Evolutionary conservation across 106 monocot species (phyloP).

Genomic region (Dactylorhiza incarnata): DNA sequence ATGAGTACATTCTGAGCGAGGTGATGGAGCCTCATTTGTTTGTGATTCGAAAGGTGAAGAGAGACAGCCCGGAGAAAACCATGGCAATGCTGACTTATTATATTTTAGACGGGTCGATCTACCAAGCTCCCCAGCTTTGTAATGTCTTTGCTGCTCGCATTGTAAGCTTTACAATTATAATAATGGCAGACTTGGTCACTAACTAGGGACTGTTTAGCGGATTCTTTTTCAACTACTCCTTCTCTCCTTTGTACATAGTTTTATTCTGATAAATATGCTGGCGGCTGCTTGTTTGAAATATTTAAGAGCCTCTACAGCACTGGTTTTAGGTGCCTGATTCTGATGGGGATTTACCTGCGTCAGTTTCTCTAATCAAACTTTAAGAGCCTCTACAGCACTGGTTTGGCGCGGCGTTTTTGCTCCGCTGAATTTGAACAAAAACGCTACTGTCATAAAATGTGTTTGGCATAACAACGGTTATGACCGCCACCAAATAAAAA

Average conservation of each 20-base stretch:
- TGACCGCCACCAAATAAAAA: too few relatives aligned
- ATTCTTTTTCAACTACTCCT: not conserved
- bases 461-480: too few relatives aligned
- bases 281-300: not conserved
- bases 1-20: constrained; percentile 86
- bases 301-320: not conserved
- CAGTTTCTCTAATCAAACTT: not conserved
- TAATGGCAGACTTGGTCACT: not conserved
- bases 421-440: too few relatives aligned
- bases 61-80: constrained; percentile 88
- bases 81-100: constrained; percentile 81
- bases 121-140: constrained; percentile 90
- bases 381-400: too few relatives aligned
- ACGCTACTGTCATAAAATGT: too few relatives aligned
- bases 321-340: not conserved
- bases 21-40: constrained; percentile 98
- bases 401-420: too few relatives aligned
- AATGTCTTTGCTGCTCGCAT: constrained; percentile 88
- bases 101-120: constrained; percentile 87
- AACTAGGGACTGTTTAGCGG: not conserved
- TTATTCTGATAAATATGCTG: not conserved
- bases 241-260: not conserved
- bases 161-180: constrained; percentile 32
- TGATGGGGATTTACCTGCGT: too few relatives aligned
- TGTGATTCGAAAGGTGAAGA: constrained; percentile 92